A percentile compares a stretch with the other conserved stretches of the same genome.
Evolutionary conservation across 2,329 filamentous ascomycete genomes (phyloP).

Genomic region (Tolypocladium paradoxum): DNA sequence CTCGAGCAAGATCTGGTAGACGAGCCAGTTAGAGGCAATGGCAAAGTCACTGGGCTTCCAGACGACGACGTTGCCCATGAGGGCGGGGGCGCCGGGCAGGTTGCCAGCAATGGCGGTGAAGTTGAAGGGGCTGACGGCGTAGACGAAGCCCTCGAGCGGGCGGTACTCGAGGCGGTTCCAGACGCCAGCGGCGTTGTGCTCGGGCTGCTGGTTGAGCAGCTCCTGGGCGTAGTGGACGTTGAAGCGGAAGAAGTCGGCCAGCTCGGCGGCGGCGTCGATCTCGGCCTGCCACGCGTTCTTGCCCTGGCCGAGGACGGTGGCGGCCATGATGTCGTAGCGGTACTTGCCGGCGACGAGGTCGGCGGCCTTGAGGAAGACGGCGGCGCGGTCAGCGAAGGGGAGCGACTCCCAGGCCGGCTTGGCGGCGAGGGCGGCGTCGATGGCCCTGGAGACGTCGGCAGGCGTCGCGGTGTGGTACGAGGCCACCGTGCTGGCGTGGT

Average conservation of each 20-base stretch:
- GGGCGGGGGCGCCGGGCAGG: constrained; percentile 67
- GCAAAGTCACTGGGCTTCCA: constrained; percentile 94
- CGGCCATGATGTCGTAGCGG: constrained; percentile 91
- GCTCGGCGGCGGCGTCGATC: constrained; percentile 88
- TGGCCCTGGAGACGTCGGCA: constrained; percentile 66
- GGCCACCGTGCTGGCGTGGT: constrained; percentile 67
- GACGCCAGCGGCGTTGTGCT: constrained; percentile 69
- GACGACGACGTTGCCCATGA: constrained; percentile 88
- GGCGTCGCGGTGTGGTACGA: constrained; percentile 74
- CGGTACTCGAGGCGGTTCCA: constrained; percentile 92
- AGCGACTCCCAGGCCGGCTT: constrained; percentile 78
- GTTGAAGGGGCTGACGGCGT: constrained; percentile 91
- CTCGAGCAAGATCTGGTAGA: constrained; percentile 84
- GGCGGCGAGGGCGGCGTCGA: constrained; percentile 74
- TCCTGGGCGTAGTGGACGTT: constrained; percentile 92
- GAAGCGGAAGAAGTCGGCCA: constrained; percentile 88
- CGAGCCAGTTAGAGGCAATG: constrained; percentile 81
- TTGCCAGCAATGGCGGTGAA: constrained; percentile 93
- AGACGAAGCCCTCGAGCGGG: constrained; percentile 88
- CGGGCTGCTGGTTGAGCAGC: constrained; percentile 77
- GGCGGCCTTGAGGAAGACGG: constrained; percentile 91
- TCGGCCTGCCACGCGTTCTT: constrained; percentile 99
- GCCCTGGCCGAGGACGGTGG: constrained; percentile 91
- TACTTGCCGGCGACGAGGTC: constrained; percentile 88
- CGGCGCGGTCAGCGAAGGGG: constrained; percentile 82